These are phyloP conservation scores for Hypholoma fasciculare DNA, from an alignment of 768 basidiomycete species.

Conservation along the genomic window DNA sequence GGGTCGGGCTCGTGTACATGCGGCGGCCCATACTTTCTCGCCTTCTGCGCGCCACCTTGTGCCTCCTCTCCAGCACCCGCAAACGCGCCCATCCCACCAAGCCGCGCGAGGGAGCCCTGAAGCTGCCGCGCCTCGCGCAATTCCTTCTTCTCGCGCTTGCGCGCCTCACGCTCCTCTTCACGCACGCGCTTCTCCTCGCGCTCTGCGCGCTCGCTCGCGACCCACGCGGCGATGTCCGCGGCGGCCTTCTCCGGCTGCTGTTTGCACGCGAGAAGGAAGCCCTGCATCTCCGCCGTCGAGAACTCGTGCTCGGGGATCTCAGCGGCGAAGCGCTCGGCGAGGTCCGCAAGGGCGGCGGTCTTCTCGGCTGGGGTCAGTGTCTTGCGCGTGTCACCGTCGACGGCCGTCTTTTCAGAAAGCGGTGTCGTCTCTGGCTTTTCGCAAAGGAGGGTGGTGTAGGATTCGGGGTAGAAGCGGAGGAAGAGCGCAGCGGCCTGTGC, in stretches of 20 bases:
- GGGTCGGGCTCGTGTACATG: too few relatives aligned
- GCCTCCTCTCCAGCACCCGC: too few relatives aligned
- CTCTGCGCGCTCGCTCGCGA: conserved; percentile 35
- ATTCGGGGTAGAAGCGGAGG: conserved; percentile 46
- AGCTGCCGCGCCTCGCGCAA: conserved; percentile 23
- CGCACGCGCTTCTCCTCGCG: conserved; percentile 29
- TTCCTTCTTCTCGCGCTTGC: conserved; percentile 24
- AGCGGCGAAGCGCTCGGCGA: conserved; percentile 42
- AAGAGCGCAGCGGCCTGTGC: conserved; percentile 50
- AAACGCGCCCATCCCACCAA: conserved; percentile 4
- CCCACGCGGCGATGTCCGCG: conserved; percentile 39
- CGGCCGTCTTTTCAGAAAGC: not conserved
- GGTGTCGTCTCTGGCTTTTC: conserved; percentile 11
- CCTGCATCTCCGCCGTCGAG: conserved; percentile 62
- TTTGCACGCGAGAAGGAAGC: conserved; percentile 51
- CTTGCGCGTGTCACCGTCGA: not conserved
- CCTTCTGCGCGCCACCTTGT: too few relatives aligned
- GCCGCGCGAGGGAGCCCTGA: conserved; percentile 22
- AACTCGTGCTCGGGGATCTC: conserved; percentile 48
- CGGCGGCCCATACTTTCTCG: too few relatives aligned
- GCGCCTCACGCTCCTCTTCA: conserved; percentile 31
- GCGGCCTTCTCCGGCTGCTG: conserved; percentile 37
- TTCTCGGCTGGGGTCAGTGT: conserved; percentile 17
- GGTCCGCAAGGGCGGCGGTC: conserved; percentile 18
- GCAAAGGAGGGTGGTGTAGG: conserved; percentile 19